Evolutionary conservation across 306 rosid species (phyloP).

Genomic region (Hippophae tibetana): DNA sequence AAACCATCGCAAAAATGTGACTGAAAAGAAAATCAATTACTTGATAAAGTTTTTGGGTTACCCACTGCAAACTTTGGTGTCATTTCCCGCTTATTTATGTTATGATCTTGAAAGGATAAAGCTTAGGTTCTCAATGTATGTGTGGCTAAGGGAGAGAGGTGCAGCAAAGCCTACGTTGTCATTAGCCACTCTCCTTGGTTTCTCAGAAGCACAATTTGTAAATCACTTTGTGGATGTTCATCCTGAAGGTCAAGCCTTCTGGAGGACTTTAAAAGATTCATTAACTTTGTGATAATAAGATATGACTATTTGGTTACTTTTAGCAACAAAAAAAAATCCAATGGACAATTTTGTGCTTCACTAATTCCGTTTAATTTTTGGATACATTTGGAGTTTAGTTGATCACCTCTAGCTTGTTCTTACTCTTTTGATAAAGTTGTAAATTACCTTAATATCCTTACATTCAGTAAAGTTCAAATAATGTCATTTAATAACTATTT

Average conservation of each 20-base stretch:
- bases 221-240: constrained; percentile 55
- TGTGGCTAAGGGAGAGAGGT: constrained; percentile 49
- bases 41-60: constrained; percentile 38
- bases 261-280: constrained; percentile 40
- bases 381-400: no score
- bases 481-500: no score
- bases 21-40: constrained; percentile 54
- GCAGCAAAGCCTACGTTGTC: constrained; percentile 39
- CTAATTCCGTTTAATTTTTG: no score
- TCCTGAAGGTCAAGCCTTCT: constrained; percentile 53
- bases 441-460: no score
- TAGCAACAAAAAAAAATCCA: no score
- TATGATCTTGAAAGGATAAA: constrained; percentile 43
- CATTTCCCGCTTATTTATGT: constrained; percentile 56
- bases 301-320: no score
- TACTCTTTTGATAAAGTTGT: no score
- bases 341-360: no score
- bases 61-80: constrained; percentile 45
- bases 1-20: constrained; percentile 36
- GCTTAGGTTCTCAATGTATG: constrained; percentile 57
- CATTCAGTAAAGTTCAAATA: no score
- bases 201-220: constrained; percentile 44
- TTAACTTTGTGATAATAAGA: constrained; percentile 17
- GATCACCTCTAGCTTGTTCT: no score
- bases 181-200: constrained; percentile 54